Conservation (phyloP, 2,329 filamentous ascomycete species). For the Fonsecaea pugnacius region DNA sequence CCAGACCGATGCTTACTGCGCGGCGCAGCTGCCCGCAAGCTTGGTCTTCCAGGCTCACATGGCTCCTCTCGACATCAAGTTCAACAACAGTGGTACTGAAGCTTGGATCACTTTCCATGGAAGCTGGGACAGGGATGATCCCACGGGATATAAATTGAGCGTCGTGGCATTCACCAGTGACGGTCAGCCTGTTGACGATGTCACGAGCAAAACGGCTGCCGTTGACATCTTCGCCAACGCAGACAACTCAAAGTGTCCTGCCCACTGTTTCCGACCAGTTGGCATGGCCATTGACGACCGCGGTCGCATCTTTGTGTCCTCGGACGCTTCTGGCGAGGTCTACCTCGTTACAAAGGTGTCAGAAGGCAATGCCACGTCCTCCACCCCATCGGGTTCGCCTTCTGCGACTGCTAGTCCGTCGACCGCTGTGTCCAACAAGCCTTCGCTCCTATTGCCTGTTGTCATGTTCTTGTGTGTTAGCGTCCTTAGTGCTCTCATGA, state of each 20-base stretch:
- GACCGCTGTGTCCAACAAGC: conserved; percentile 2
- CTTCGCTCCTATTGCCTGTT: neutral
- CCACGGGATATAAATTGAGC: conserved; percentile 58
- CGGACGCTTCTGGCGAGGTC: conserved; percentile 42
- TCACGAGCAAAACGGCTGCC: conserved; percentile 42
- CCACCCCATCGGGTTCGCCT: conserved; percentile 23
- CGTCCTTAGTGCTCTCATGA: conserved; percentile 3
- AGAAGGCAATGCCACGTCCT: conserved; percentile 8
- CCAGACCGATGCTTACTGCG: conserved; percentile 50
- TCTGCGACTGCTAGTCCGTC: conserved; percentile 4
- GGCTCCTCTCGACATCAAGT: conserved; percentile 73
- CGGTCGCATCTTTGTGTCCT: conserved; percentile 43
- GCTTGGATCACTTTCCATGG: conserved; percentile 75
- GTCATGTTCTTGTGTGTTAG: conserved; percentile 8
- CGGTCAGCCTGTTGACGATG: conserved; percentile 50
- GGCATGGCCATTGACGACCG: conserved; percentile 42
- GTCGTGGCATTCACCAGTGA: conserved; percentile 51
- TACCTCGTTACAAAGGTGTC: conserved; percentile 34
- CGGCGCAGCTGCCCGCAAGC: conserved; percentile 50
- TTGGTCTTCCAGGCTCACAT: conserved; percentile 69
- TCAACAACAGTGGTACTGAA: conserved; percentile 60
- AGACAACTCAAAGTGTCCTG: conserved; percentile 40
- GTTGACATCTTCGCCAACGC: conserved; percentile 41
- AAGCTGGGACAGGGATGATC: conserved; percentile 62
- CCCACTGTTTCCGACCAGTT: conserved; percentile 43